Base-by-base conservation (phyloP, 169 alveolate genomes). In the Fabrea salina region DNA sequence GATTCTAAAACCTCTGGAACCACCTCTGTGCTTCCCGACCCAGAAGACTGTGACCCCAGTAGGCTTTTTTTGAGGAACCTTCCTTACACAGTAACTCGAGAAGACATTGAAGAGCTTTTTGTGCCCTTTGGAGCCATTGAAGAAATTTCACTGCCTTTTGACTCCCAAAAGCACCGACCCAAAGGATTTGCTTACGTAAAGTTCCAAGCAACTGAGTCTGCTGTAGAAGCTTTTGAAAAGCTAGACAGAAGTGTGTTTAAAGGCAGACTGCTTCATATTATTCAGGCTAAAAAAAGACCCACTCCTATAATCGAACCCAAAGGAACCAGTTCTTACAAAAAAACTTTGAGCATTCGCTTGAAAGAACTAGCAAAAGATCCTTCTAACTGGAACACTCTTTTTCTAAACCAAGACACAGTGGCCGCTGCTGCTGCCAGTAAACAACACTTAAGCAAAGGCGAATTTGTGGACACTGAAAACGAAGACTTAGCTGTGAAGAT, bases 341-440 rank as follows among this genome's bases (percentile, higher is more conserved):
- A 82, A 75, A 71, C 75, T 50, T 75, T 75, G 75, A 84, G 70
- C 8, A 80, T 76, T 47, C 81, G 83, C 68, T 33, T 87, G 50
- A 87, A 87, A 77, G 54, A 64, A 47, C 87, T 82, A 66, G 87
- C 83, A 30, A 89, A 88, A 32, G 94, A 93, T 72, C 87, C 89
- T 37, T 84, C 89, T 70, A 89, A 87, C 61, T 93, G 96, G 95
- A 93, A 91, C 71, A 88, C 93, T 41, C 82, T 93, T 5, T 91
- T 91, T 79, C 59, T 93, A 70, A 93, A 90, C 78, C 94, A 87
- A 56, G 90, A 91, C 83, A 83, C 97, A 5, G 94, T 93, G 19
- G 82, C 89, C 32, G 89, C 89, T 39, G 71, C 92, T 25, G 87
- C 89, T 27, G 76, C 95, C 30, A 71, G 75, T 44, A 84, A 86